phyloP scores from a whole-genome alignment of 441 rosid genomes.

The Corymbia citriodora region DNA sequence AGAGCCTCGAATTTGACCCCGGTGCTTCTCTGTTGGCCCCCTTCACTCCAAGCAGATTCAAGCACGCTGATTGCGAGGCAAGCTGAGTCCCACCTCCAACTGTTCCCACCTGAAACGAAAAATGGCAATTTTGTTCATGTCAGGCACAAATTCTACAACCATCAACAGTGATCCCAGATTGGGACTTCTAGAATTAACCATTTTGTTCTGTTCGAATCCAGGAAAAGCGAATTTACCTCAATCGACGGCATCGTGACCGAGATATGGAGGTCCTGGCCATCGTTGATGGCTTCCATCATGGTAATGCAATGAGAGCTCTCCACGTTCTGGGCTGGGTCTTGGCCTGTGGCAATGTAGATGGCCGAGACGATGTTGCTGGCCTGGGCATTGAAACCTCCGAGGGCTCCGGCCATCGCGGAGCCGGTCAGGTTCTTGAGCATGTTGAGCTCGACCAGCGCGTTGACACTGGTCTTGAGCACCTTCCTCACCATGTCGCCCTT shows the following conservation, averaged over 20 bases:
- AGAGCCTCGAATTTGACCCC: background rate
- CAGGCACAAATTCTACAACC: background rate
- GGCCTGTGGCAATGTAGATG: background rate
- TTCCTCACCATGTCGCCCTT: background rate
- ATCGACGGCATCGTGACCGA: background rate
- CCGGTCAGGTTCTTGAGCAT: conserved; percentile 7
- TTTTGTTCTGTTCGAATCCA: background rate
- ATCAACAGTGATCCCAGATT: background rate
- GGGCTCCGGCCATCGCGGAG: background rate
- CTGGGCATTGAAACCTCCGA: conserved; percentile 4
- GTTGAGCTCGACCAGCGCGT: conserved; percentile 1
- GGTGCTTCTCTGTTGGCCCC: conserved; percentile 2
- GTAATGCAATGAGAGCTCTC: conserved; percentile 6
- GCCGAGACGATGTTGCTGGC: conserved; percentile 2
- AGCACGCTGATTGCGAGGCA: conserved; percentile 1
- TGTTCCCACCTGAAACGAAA: conserved; percentile 2
- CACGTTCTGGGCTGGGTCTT: background rate
- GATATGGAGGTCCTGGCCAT: conserved; percentile 4
- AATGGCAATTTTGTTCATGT: background rate
- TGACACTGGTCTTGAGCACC: background rate
- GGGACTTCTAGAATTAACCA: background rate
- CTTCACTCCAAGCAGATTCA: conserved; percentile 3
- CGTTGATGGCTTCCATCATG: conserved; percentile 7
- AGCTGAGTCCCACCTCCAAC: conserved; percentile 7
- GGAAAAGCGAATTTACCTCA: background rate